phyloP scores from a whole-genome alignment of 306 rosid species.

The Lagenaria siceraria region DNA sequence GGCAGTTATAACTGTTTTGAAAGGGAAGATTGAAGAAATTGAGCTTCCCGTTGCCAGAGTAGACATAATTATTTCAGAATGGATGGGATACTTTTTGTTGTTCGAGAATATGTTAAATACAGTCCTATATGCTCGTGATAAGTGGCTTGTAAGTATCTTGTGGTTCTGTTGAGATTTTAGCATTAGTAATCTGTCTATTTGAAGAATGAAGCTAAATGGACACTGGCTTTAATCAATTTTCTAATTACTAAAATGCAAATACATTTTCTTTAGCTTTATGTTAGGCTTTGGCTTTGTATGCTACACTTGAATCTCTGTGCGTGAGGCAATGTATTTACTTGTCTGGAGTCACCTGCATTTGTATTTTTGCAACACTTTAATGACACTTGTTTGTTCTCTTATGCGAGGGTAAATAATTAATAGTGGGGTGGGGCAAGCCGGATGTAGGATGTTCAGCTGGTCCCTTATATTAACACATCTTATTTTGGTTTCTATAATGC shows the following conservation, averaged over 20 bases:
- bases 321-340: not conserved
- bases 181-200: not conserved
- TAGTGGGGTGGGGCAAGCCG: not conserved
- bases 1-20: slow-evolving; percentile 84
- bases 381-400: not conserved
- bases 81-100: slow-evolving; percentile 98
- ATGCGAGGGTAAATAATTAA: not conserved
- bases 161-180: not conserved
- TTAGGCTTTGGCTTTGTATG: not conserved
- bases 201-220: not conserved
- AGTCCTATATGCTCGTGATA: slow-evolving; percentile 91
- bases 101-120: slow-evolving; percentile 96
- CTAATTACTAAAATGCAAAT: not conserved
- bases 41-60: slow-evolving; percentile 89
- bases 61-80: slow-evolving; percentile 91
- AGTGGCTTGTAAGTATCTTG: slow-evolving; percentile 79
- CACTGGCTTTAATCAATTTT: not conserved
- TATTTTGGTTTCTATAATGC: slow-evolving; percentile 2
- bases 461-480: not conserved
- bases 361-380: not conserved
- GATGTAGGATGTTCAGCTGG: not conserved
- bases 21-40: slow-evolving; percentile 90
- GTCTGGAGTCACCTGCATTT: not conserved
- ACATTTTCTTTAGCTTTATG: not conserved
- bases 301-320: not conserved